Base-by-base conservation (phyloP, 106 monocot genomes). In the Gastrodia elata region DNA sequence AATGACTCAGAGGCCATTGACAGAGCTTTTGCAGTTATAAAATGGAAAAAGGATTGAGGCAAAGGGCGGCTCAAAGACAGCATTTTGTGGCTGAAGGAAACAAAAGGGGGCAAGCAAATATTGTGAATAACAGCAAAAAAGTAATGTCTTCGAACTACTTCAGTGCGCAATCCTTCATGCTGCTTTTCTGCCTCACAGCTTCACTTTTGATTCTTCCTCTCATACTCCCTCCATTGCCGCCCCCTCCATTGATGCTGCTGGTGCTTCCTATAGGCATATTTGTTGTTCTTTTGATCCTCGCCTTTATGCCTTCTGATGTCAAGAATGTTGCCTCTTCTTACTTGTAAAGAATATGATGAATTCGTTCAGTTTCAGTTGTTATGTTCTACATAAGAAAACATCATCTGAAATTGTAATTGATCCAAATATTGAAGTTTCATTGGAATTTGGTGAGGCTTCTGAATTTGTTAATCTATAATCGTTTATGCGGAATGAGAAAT, bases 121-220 rank as follows among this genome's bases (percentile, higher is more conserved):
- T 18, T 4, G 56, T 11, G 18, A 56, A 0, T n/a, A 67, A 67
- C 36, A 34, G 10, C 14, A 1, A 18, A 22, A 34, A 30, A 37
- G 67, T 37, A 36, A 37, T 30, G 11, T 10, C 69, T 39, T 39
- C 71, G 13, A 72, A 32, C 28, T 76, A 85, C 39, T 84, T 80
- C 73, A 77, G 74, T 16, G 55, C 48, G 0, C 64, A 87, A 42
- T 79, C 84, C 5, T 71, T 88, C 1, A 38, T 82, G 26, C 67
- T 84, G 73, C 82, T 88, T 25, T 24, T 78, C 26, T 82, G 77
- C 34, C 24, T 88, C 24, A 75, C 84, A 5, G 77, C 71, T 0
- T 84, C 77, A 0, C 48, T 84, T 27, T 55, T 88, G 77, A 72
- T 88, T 72, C 84, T 88, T 0, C 88, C 88, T 6, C 65, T 88